A percentile compares a stretch with the other conserved stretches of the same genome.
Evolutionary conservation across 345 rosid genomes (phyloP).

Genomic region (Gossypium mustelinum): DNA sequence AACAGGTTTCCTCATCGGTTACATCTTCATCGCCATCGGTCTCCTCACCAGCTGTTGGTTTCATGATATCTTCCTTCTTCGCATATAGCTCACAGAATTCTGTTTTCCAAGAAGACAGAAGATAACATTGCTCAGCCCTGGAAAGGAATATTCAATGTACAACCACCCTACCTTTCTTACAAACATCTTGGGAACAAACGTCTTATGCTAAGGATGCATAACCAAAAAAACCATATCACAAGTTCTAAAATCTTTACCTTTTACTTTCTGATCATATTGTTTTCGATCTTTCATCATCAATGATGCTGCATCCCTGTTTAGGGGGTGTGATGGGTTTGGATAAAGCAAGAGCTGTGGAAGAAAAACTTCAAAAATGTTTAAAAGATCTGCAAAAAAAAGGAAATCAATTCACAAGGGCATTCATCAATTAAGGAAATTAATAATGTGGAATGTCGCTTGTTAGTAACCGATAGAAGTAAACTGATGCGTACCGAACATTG

Average conservation of each 20-base stretch:
- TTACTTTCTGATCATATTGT: conserved; percentile 63
- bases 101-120: conserved; percentile 22
- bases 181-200: no score
- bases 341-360: conserved; percentile 69
- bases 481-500: conserved; percentile 58
- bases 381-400: conserved; percentile 45
- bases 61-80: conserved; percentile 39
- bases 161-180: no score
- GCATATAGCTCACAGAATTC: conserved; percentile 61
- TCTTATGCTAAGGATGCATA: not conserved
- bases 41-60: conserved; percentile 34
- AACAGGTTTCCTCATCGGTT: conserved; percentile 37
- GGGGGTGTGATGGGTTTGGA: conserved; percentile 71
- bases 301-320: conserved; percentile 72
- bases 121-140: not conserved
- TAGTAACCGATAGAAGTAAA: not conserved
- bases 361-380: conserved; percentile 64
- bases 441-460: not conserved
- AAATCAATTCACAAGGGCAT: not conserved
- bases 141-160: no score
- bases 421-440: not conserved
- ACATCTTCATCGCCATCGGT: conserved; percentile 49
- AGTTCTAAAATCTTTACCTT: conserved; percentile 34
- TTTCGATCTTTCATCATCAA: conserved; percentile 62
- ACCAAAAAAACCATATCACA: not conserved